A percentile compares a stretch with the other conserved stretches of the same genome.
Evolutionary conservation across 129 eudicot species (phyloP).

Genomic region (Arctium lappa): DNA sequence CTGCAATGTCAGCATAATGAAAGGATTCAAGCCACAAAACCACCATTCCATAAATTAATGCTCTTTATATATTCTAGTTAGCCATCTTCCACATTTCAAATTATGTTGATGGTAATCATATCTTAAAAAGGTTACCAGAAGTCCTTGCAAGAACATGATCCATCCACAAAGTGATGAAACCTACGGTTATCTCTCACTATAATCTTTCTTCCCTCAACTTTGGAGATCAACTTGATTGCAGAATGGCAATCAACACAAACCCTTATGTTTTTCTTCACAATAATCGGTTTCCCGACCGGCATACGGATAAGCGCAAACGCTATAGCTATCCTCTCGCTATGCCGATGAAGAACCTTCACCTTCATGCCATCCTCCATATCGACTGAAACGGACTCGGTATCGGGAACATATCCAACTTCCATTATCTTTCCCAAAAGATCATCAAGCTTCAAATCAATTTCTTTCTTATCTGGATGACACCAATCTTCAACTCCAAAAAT

Average conservation of each 20-base stretch:
- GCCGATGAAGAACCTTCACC: constrained; percentile 35
- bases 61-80: background rate
- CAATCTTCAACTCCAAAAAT: constrained; percentile 46
- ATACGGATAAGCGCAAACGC: constrained; percentile 42
- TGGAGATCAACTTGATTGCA: constrained; percentile 44
- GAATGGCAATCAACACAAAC: constrained; percentile 51
- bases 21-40: background rate
- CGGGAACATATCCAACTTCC: constrained; percentile 48
- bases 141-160: constrained; percentile 52
- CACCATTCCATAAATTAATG: background rate
- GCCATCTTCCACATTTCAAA: background rate
- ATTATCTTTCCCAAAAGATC: constrained; percentile 29
- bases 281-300: constrained; percentile 42
- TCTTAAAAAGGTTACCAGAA: constrained; percentile 27
- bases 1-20: background rate
- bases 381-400: constrained; percentile 22
- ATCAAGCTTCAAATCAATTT: constrained; percentile 44
- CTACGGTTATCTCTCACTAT: constrained; percentile 45
- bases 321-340: constrained; percentile 53
- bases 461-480: constrained; percentile 42
- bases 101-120: background rate
- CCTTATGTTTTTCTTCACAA: constrained; percentile 44
- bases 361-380: constrained; percentile 40
- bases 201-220: constrained; percentile 41
- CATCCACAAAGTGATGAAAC: constrained; percentile 50